Conservation (phyloP, 352 stramenopile genomes). For the Globisporangium spinosum region DNA sequence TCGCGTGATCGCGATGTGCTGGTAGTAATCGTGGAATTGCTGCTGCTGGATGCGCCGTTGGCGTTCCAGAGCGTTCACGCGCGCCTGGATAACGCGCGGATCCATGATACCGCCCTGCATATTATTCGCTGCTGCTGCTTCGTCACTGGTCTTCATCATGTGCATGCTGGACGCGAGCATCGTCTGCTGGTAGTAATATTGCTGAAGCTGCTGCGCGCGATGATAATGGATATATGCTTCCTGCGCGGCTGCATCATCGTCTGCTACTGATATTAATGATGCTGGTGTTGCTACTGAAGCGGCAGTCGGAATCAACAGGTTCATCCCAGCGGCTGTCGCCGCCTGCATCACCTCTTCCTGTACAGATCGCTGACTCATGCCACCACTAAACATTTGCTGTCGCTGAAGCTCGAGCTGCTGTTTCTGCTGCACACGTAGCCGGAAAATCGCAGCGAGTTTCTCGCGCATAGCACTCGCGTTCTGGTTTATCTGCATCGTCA, state of each 20-base stretch:
- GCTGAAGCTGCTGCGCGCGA: slow-evolving; percentile 42
- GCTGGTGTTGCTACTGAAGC: slow-evolving; percentile 6
- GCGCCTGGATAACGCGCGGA: slow-evolving; percentile 55
- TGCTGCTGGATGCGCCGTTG: slow-evolving; percentile 41
- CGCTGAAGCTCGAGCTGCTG: slow-evolving; percentile 25
- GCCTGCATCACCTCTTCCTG: slow-evolving; percentile 23
- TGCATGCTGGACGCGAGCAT: slow-evolving; percentile 36
- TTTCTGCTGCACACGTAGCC: slow-evolving; percentile 45
- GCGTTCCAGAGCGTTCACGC: slow-evolving; percentile 47
- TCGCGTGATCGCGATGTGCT: slow-evolving; percentile 38
- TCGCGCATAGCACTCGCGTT: slow-evolving; percentile 29
- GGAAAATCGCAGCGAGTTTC: slow-evolving; percentile 62
- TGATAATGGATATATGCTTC: slow-evolving; percentile 47
- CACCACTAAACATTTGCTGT: slow-evolving; percentile 7
- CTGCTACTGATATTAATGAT: not conserved
- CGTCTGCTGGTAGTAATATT: slow-evolving; percentile 67
- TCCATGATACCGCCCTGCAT: slow-evolving; percentile 53
- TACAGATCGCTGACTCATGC: slow-evolving; percentile 25
- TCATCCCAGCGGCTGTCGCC: not conserved
- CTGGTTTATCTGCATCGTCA: not conserved
- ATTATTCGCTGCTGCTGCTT: slow-evolving; percentile 14
- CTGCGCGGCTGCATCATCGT: slow-evolving; percentile 14
- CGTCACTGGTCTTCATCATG: slow-evolving; percentile 21
- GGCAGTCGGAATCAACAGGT: slow-evolving; percentile 9
- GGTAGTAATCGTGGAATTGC: slow-evolving; percentile 54